Conservation (phyloP, 208 protist species). For the Crithidia expoeki region DNA sequence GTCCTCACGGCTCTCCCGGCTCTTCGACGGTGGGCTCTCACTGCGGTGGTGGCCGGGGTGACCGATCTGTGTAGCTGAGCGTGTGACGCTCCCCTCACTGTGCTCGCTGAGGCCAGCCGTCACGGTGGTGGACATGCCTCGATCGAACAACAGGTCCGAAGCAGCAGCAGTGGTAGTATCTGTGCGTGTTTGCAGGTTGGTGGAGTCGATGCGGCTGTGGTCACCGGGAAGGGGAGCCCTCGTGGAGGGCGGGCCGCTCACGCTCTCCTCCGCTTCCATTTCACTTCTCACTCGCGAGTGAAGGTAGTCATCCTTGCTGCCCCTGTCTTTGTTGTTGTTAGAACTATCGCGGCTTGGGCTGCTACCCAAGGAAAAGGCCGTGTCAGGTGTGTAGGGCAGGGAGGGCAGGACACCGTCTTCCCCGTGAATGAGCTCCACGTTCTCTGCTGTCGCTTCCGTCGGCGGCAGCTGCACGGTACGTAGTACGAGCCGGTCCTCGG, state of each 20-base stretch:
- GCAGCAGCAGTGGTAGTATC: background rate
- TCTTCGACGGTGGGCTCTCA: background rate
- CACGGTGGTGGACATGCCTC: background rate
- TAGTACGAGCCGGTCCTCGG: slow-evolving; percentile 39
- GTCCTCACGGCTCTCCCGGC: background rate
- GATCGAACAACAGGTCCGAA: background rate
- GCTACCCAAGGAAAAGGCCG: too few relatives aligned
- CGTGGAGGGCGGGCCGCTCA: background rate
- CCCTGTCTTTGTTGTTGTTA: background rate
- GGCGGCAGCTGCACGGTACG: slow-evolving; percentile 16
- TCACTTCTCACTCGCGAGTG: background rate
- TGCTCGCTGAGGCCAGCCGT: slow-evolving; percentile 8
- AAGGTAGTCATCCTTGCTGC: background rate
- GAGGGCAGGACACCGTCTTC: background rate
- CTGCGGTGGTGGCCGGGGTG: slow-evolving; percentile 5
- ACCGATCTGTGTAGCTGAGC: slow-evolving; percentile 1
- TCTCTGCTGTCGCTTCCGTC: slow-evolving; percentile 27
- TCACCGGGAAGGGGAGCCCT: background rate
- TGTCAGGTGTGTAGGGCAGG: too few relatives aligned
- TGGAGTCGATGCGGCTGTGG: background rate
- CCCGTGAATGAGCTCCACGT: slow-evolving; percentile 21
- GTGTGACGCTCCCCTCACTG: slow-evolving; percentile 8
- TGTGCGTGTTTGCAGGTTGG: background rate
- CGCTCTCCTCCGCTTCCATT: background rate
- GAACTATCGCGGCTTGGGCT: background rate